Conservation (phyloP, 352 stramenopile genomes). For the Aphanomyces invadans region DNA sequence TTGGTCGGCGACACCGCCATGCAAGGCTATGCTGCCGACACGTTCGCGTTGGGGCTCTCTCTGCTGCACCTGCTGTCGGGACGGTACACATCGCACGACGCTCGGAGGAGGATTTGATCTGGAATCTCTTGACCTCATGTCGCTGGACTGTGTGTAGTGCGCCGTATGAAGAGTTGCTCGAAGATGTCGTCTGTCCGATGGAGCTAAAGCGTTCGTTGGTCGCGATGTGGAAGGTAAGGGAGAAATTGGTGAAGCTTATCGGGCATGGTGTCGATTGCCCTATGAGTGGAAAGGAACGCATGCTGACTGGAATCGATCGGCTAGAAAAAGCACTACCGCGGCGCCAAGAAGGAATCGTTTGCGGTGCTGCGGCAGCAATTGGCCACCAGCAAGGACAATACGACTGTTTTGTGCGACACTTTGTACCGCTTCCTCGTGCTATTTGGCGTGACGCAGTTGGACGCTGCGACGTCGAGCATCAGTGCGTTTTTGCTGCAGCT, state of each 20-base stretch:
- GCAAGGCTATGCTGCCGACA: slow-evolving; percentile 91
- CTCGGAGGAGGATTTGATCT: background rate
- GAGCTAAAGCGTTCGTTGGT: slow-evolving; percentile 77
- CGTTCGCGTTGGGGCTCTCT: slow-evolving; percentile 93
- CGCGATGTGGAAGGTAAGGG: slow-evolving; percentile 83
- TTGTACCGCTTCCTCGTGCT: slow-evolving; percentile 95
- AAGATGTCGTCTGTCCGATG: slow-evolving; percentile 85
- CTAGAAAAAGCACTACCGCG: background rate
- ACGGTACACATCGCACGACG: no score
- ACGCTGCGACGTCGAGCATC: slow-evolving; percentile 31
- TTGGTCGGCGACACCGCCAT: slow-evolving; percentile 85
- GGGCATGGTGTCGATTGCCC: no score
- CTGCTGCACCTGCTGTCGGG: slow-evolving; percentile 96
- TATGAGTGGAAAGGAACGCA: slow-evolving; percentile 31
- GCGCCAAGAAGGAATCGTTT: slow-evolving; percentile 53
- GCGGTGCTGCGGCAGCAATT: slow-evolving; percentile 55
- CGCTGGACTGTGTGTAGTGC: no score
- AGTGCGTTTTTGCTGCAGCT: slow-evolving; percentile 48
- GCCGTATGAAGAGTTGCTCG: slow-evolving; percentile 97
- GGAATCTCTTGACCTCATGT: no score
- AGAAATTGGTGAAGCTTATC: background rate
- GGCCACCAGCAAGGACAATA: slow-evolving; percentile 59
- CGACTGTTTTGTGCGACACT: slow-evolving; percentile 89
- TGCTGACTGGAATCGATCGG: slow-evolving; percentile 31
- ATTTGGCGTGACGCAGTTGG: slow-evolving; percentile 78